These are phyloP conservation scores for Monosiga brevicollis DNA, from an alignment of 78 protist species.

Conservation along the genomic window DNA sequence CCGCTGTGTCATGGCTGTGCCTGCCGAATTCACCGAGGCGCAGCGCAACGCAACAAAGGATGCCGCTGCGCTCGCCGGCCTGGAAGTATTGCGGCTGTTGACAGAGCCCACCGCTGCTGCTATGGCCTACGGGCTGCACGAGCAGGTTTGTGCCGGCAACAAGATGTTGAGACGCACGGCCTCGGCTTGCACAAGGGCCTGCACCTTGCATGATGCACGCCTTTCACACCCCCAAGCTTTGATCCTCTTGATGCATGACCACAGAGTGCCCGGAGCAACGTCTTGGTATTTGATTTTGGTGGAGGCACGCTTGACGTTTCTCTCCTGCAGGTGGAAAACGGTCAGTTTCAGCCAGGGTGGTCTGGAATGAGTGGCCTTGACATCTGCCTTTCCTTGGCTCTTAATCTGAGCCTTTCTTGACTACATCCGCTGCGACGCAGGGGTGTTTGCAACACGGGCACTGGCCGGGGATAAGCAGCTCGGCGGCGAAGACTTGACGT, in stretches of 20 bases:
- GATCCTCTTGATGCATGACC: neutral
- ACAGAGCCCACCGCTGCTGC: slow-evolving; percentile 99
- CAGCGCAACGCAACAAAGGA: slow-evolving; percentile 96
- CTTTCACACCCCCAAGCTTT: neutral
- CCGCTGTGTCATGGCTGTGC: slow-evolving; percentile 3
- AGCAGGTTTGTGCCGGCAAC: slow-evolving; percentile 9
- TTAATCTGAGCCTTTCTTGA: no score
- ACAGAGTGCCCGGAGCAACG: neutral
- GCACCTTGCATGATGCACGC: neutral
- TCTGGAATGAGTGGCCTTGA: no score
- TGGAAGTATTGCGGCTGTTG: slow-evolving; percentile 82
- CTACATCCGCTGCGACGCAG: neutral
- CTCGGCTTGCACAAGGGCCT: neutral
- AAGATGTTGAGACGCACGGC: neutral
- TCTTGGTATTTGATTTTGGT: neutral
- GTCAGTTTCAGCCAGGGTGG: no score
- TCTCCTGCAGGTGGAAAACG: neutral
- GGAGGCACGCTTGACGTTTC: neutral
- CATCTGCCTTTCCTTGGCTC: no score
- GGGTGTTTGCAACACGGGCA: neutral
- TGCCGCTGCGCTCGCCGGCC: slow-evolving; percentile 89
- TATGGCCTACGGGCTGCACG: slow-evolving; percentile 93
- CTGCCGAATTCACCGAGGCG: slow-evolving; percentile 93
- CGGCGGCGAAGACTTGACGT: neutral
- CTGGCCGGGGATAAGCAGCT: neutral